Base-by-base conservation (phyloP, 176 grass and related monocot genomes). In the Dactylis glomerata region DNA sequence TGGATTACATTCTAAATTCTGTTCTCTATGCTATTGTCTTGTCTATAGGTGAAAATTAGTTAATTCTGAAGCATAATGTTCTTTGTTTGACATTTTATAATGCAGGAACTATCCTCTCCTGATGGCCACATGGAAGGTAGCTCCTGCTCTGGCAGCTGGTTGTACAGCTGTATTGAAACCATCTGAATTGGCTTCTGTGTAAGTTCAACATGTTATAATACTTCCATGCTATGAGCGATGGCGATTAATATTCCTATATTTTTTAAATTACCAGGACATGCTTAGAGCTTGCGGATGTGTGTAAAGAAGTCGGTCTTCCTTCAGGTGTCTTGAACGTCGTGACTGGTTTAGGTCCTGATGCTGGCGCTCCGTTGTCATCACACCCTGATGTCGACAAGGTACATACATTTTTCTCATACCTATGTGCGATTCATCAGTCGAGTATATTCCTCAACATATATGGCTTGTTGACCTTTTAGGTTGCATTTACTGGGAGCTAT, bases 91-190 rank as follows among this genome's bases (percentile, higher is more conserved):
- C 31, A 63, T 54, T 28, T 78, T 74, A 17, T 73, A 44, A 65
- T 78, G 36, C 74, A 99, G 96, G 96, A 99, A 99, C 69, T 96
- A 99, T 89, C 96, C 96, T 89, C 88, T 99, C 34, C 63, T 99
- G 68, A 99, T 99, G 96, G 93, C 91, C 87, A 80, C 90, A 82
- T 99, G 96, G 96, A 99, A 99, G 86, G 96, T 99, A 79, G 96
- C 96, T 83, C 93, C 96, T 90, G 96, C 96, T 52, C 83, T 99
- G 77, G 96, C 96, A 90, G 96, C 93, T 92, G 96, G 96, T 22
- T 99, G 96, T 88, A 92, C 96, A 74, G 93, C 96, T 94, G 83
- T 99, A 78, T 81, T 99, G 61, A 99, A 99, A 76, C 96, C 96
- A 47, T 99, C 96, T 30, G 96, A 99, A 64, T 72, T 99, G 86